Percentiles rank a stretch among this genome's conserved stretches.
Evolutionary conservation across 1,284 basidiomycete genomes (phyloP).

Genomic region (Rhodofomes roseus): DNA sequence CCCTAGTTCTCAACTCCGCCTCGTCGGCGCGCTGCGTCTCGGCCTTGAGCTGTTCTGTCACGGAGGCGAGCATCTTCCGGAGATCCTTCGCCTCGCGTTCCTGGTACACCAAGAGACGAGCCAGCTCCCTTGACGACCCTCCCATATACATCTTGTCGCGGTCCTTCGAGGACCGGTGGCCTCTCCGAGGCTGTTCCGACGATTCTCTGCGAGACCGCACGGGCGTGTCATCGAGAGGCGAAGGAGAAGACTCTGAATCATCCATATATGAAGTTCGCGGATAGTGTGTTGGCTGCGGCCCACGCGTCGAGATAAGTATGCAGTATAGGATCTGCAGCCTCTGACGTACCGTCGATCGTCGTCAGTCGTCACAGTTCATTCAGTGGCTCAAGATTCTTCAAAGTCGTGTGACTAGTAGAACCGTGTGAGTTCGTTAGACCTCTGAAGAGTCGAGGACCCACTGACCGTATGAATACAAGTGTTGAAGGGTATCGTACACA

Average conservation of each 20-base stretch:
- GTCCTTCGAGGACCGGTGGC: slow-evolving; percentile 23
- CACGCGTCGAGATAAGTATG: not conserved
- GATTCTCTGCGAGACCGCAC: slow-evolving; percentile 12
- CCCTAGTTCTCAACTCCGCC: slow-evolving; percentile 46
- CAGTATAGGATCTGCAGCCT: not conserved
- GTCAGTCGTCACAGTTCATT: not conserved
- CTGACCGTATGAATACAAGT: not conserved
- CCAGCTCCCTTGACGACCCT: slow-evolving; percentile 36
- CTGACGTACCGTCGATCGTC: not conserved
- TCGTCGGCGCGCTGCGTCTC: slow-evolving; percentile 51
- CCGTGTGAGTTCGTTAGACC: not conserved
- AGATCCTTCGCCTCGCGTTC: slow-evolving; percentile 53
- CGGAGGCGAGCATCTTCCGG: slow-evolving; percentile 46
- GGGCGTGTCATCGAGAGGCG: slow-evolving; percentile 11
- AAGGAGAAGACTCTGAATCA: slow-evolving; percentile 20
- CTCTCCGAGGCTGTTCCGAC: slow-evolving; percentile 15
- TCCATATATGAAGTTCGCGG: slow-evolving; percentile 11
- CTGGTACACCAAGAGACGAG: slow-evolving; percentile 48
- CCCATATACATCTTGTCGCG: slow-evolving; percentile 11
- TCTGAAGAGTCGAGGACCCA: not conserved
- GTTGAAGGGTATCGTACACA: not conserved
- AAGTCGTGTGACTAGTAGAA: not conserved
- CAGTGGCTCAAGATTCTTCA: not conserved
- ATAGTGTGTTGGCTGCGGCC: not conserved
- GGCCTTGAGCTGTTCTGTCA: slow-evolving; percentile 47